Evolutionary conservation across 106 monocot genomes (phyloP), one percentile per base, ranked within the genome.

Genomic region (Platanthera guangdongensis): DNA sequence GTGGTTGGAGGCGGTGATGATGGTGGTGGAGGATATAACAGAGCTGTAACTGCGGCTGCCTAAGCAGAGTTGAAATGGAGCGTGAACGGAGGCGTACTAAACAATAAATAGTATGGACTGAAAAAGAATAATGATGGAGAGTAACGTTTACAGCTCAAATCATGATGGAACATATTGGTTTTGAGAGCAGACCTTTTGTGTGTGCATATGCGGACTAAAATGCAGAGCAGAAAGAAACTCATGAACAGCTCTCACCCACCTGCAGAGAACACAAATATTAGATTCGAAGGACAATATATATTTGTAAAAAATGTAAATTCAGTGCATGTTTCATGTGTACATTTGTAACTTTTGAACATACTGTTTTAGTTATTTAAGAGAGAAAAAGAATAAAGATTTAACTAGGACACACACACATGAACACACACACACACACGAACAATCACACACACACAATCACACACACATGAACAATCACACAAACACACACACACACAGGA

Each of bases 241-340:
- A 68, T 76, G 32, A 11, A 85, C 90, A 73, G 96, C 96, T 84
- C 84, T 81, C 8, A 88, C 89, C 96, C 96, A 97, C 96, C 96
- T 97, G 80, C 47, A 75, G 60, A 48, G 10, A 48, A 70, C 10
- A 16, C 19, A 70, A n/a, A 65, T 19, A 60, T 21, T 60, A 13
- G 14, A 60, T 9, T 60, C 19, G 2, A 19, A 7, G 19, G 11
- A 1, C 5, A 60, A 7, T 39, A 3, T 60, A 60, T 60, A 7
- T 60, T 21, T 19, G 19, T 60, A 60, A 21, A 18, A 60, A 60
- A 60, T 21, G 59, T 21, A 60, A 60, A 8, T 60, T 19, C 21
- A 60, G 59, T 65, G 65, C 32, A 39, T 30, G 32, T 65, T 60
- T 30, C 32, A 32, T 30, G 65, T 65, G 32, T 30, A 65, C 28